Base-by-base conservation (phyloP, 805 yeast species). In the Candida loeiensis region DNA sequence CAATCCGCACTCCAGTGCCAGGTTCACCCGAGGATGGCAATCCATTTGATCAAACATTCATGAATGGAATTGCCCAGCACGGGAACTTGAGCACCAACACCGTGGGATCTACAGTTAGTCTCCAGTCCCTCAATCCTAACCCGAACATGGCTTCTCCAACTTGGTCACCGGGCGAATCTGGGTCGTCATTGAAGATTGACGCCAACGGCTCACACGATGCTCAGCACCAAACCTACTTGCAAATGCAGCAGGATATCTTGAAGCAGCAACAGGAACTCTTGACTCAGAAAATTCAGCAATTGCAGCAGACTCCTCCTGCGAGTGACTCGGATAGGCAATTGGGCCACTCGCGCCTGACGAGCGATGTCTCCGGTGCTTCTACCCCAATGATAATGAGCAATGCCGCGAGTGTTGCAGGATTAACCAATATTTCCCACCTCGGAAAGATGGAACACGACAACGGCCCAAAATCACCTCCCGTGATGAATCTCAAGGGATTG, bases 41-140 rank as follows among this genome's bases (percentile, higher is more conserved):
- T 45, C 72, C 73, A 28, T 69, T 69, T 45, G 73, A 67, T 19
- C 51, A 51, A 14, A 46, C 54, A 2, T 61, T 64, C n/a, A 31
- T 36, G 44, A 36, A 26, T 17, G 37, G 44, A 4, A 34, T 39
- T 16, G 3, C 34, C 3, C 40, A 36, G 19, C 36, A 37, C 15
- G 21, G 30, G 9, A 38, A 37, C 17, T 20, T 8, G 35, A 41
- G 39, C 20, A 30, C 34, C 4, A 32, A 20, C 11, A 41, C 47
- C 8, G 40, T 49, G 12, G 38, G 16, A 3, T 37, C 45, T 7
- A 28, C 41, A 4, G 29, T 37, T 4, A 28, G 39, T n/a, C n/a
- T 30, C 13, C 6, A 9, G 6, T 28, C 31, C n/a, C n/a, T n/a
- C n/a, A n/a, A n/a, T 16, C 27, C 27, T 12, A 32, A 30, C 24